Conservation (phyloP, 2,329 filamentous ascomycete species). For the Colletotrichum lentis region DNA sequence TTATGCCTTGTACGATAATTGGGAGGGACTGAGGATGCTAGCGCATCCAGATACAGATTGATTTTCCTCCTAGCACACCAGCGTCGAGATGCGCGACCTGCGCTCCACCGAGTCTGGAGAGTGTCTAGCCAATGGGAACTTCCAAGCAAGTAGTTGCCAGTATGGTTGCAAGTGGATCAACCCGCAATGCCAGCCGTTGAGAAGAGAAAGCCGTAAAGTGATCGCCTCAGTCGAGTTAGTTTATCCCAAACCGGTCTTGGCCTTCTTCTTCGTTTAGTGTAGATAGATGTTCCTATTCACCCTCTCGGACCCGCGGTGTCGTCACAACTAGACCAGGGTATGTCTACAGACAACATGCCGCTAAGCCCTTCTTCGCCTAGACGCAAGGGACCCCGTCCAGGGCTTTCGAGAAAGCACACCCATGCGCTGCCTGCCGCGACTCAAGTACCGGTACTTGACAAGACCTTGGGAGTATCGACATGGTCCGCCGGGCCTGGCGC, state of each 20-base stretch:
- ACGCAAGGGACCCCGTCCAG: conserved; percentile 31
- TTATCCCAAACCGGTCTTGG: not conserved
- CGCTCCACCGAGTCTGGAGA: not conserved
- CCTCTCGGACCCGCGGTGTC: conserved; percentile 22
- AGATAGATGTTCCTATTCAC: conserved; percentile 1
- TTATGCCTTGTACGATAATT: not conserved
- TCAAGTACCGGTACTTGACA: conserved; percentile 34
- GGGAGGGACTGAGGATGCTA: not conserved
- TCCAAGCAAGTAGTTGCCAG: no score
- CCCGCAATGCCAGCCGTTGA: not conserved
- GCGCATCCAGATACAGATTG: not conserved
- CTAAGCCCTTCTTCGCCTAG: conserved; percentile 32
- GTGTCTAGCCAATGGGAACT: not conserved
- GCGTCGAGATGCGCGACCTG: not conserved
- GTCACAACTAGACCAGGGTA: conserved; percentile 32
- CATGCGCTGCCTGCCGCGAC: conserved; percentile 29
- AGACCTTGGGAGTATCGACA: conserved; percentile 32
- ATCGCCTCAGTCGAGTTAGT: not conserved
- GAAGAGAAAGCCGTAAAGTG: not conserved
- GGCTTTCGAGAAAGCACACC: conserved; percentile 24
- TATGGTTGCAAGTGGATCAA: not conserved
- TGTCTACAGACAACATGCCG: conserved; percentile 31
- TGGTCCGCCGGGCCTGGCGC: conserved; percentile 32
- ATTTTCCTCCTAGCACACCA: not conserved
- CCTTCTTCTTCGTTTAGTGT: not conserved